Evolutionary conservation across 2,329 filamentous ascomycete genomes (phyloP).

Genomic region (Dothistroma pini): DNA sequence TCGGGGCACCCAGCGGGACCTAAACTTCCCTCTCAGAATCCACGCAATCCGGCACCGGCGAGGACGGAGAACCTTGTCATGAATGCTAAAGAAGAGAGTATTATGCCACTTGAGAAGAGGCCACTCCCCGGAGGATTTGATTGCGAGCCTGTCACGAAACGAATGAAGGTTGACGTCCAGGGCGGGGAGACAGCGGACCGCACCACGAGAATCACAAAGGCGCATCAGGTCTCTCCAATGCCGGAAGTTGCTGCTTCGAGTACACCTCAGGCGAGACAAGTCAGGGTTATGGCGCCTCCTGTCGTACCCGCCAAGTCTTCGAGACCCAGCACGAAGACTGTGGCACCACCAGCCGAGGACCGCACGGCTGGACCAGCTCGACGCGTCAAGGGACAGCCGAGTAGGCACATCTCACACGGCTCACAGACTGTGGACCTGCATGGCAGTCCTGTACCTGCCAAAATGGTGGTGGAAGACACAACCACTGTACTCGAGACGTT

Average conservation of each 20-base stretch:
- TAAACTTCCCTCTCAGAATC: neutral
- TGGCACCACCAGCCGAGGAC: neutral
- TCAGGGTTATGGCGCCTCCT: neutral
- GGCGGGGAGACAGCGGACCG: neutral
- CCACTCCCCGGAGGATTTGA: neutral
- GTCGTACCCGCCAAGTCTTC: neutral
- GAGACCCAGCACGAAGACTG: neutral
- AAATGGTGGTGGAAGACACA: constrained; percentile 21
- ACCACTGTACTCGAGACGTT: constrained; percentile 28
- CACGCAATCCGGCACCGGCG: neutral
- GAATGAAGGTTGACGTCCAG: neutral
- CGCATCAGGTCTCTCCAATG: neutral
- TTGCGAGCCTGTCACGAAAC: neutral
- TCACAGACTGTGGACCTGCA: constrained; percentile 28
- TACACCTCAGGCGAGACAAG: neutral
- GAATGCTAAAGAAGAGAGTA: neutral
- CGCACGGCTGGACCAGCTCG: constrained; percentile 3
- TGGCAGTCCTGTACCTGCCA: constrained; percentile 31
- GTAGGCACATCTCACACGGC: constrained; percentile 22
- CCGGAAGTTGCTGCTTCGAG: neutral
- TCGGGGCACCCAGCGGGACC: too few species aligned
- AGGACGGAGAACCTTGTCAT: neutral
- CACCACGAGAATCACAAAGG: neutral
- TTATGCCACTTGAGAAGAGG: neutral
- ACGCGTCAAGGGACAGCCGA: neutral